Conservation (phyloP, 768 basidiomycete species). For the Lentinus brumalis region DNA sequence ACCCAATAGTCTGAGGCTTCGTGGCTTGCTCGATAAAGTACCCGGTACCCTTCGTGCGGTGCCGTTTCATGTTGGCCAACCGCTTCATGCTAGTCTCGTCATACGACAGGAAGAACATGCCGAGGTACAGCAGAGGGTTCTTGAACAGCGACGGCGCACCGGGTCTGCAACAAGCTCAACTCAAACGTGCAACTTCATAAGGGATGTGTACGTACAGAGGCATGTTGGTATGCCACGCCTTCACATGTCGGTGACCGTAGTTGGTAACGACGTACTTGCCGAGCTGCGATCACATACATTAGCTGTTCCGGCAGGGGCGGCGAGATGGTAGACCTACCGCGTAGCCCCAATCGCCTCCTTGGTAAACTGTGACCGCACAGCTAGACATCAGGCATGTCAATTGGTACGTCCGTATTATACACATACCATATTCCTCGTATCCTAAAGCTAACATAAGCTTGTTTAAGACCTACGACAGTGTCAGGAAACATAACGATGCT, state of each 20-base stretch:
- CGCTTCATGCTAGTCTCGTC: slow-evolving; percentile 30
- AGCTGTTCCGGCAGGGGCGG: background rate
- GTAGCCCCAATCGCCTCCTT: slow-evolving; percentile 53
- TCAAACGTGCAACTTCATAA: slow-evolving; percentile 10
- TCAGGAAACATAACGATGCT: background rate
- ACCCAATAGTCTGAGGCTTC: slow-evolving; percentile 43
- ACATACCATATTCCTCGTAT: slow-evolving; percentile 29
- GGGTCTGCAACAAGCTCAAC: slow-evolving; percentile 2
- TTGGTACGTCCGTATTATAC: no score
- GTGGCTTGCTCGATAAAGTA: slow-evolving; percentile 36
- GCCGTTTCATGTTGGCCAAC: slow-evolving; percentile 23
- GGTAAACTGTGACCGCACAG: slow-evolving; percentile 37
- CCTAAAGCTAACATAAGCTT: slow-evolving; percentile 33
- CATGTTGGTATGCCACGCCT: slow-evolving; percentile 56
- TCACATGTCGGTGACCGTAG: slow-evolving; percentile 45
- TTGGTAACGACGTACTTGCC: slow-evolving; percentile 34
- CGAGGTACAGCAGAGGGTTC: slow-evolving; percentile 33
- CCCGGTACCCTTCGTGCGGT: slow-evolving; percentile 30
- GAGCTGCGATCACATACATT: slow-evolving; percentile 29
- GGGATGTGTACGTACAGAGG: slow-evolving; percentile 33
- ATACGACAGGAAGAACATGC: slow-evolving; percentile 31
- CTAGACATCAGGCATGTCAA: background rate
- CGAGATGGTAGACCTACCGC: slow-evolving; percentile 28
- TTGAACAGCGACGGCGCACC: slow-evolving; percentile 27
- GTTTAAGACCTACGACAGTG: slow-evolving; percentile 15